Conservation (phyloP, 148 eudicot species). For the Oxyria digyna region DNA sequence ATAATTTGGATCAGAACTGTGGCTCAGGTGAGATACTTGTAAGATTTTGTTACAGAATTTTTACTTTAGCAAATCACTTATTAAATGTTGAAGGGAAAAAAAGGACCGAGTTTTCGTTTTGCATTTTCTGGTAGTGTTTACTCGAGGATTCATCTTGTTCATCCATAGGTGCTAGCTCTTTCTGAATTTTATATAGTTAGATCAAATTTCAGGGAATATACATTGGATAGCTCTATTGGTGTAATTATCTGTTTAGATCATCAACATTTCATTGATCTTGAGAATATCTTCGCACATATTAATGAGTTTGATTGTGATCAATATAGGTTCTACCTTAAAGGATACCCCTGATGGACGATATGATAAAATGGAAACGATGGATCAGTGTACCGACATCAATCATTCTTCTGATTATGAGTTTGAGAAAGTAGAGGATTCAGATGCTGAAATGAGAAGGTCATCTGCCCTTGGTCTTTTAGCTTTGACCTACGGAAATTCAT, state of each 20-base stretch:
- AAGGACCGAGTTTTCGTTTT: not conserved
- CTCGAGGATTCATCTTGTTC: not conserved
- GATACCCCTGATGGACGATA: slow-evolving; percentile 26
- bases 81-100: not conserved
- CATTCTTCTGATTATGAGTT: slow-evolving; percentile 22
- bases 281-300: not conserved
- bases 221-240: not conserved
- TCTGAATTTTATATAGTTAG: not conserved
- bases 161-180: not conserved
- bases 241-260: not conserved
- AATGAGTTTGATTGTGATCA: not conserved
- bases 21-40: slow-evolving; percentile 29
- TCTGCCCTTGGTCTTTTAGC: slow-evolving; percentile 91
- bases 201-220: no score
- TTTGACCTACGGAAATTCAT: slow-evolving; percentile 64
- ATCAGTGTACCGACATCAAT: slow-evolving; percentile 12
- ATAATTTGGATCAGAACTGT: slow-evolving; percentile 23
- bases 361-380: slow-evolving; percentile 12
- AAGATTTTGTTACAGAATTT: not conserved
- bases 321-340: slow-evolving; percentile 15
- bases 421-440: slow-evolving; percentile 14
- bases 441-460: slow-evolving; percentile 22
- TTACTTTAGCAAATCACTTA: not conserved
- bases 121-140: not conserved
- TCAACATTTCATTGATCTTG: not conserved